phyloP scores from a whole-genome alignment of 306 rosid species.

The Luffa acutangula region DNA sequence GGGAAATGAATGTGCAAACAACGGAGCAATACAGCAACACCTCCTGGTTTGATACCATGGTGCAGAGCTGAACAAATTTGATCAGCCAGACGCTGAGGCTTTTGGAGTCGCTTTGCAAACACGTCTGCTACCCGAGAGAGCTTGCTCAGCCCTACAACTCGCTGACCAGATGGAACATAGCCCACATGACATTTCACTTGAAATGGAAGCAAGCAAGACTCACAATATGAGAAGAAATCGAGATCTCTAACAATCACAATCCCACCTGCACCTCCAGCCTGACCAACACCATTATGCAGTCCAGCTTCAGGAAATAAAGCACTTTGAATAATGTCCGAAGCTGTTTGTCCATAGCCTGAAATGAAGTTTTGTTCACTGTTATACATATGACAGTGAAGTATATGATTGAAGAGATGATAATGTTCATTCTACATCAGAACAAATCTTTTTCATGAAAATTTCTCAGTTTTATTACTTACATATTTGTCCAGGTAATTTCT shows the following conservation, averaged over 20 bases:
- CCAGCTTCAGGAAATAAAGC: conserved; percentile 97
- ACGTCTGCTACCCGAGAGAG: conserved; percentile 70
- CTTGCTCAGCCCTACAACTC: conserved; percentile 89
- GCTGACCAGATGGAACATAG: conserved; percentile 72
- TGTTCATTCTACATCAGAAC: not conserved
- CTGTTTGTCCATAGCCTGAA: conserved; percentile 67
- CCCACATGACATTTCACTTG: conserved; percentile 90
- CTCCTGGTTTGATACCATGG: conserved; percentile 72
- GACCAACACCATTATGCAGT: conserved; percentile 56
- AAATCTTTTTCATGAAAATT: not conserved
- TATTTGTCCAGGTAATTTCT: not conserved
- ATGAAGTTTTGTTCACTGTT: not conserved
- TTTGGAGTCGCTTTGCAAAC: conserved; percentile 51
- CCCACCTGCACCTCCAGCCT: conserved; percentile 94
- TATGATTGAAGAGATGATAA: not conserved
- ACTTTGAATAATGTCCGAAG: conserved; percentile 74
- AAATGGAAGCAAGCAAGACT: conserved; percentile 92
- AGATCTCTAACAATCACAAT: conserved; percentile 87
- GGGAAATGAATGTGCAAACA: conserved; percentile 75
- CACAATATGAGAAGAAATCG: conserved; percentile 79
- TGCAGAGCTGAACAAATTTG: conserved; percentile 46
- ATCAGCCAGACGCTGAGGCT: conserved; percentile 62
- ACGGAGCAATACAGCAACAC: conserved; percentile 64
- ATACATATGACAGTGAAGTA: not conserved
- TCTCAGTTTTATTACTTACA: not conserved